Evolutionary conservation across 2,329 filamentous ascomycete species (phyloP).

Genomic region (Talaromyces sp.): DNA sequence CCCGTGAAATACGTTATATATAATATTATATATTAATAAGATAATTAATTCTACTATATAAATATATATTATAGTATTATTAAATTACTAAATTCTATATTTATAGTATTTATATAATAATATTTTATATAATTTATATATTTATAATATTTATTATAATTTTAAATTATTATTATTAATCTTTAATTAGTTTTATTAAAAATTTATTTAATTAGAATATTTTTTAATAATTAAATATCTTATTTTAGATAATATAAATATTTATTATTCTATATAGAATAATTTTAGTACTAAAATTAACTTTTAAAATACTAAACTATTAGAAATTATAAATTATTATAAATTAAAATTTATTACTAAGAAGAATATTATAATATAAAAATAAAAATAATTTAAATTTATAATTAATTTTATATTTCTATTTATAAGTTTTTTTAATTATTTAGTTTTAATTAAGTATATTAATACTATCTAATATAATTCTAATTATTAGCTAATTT

Average conservation of each 20-base stretch:
- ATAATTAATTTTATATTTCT: not conserved
- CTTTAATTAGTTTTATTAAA: too few species aligned
- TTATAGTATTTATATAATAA: not conserved
- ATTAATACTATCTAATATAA: conserved; percentile 23
- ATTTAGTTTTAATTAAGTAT: conserved; percentile 9
- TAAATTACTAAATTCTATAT: not conserved
- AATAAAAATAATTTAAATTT: not conserved
- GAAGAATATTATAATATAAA: not conserved
- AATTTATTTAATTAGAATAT: too few species aligned
- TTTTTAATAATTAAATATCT: too few species aligned
- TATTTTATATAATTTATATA: accelerated
- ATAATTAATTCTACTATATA: too few species aligned
- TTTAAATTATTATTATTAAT: too few species aligned
- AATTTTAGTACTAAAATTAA: not conserved
- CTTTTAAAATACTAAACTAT: not conserved
- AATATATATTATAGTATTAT: too few species aligned
- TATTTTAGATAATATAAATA: not conserved
- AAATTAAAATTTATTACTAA: not conserved
- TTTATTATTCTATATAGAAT: not conserved
- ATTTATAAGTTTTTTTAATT: not conserved
- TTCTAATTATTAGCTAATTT: conserved; percentile 27
- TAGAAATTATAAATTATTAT: not conserved
- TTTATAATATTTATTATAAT: too few species aligned
- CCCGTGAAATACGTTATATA: too few species aligned
- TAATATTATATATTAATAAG: too few species aligned